A percentile compares a stretch with the other conserved stretches of the same genome.
Evolutionary conservation across 2,329 filamentous ascomycete genomes (phyloP).

Genomic region (Fusarium kyushuense): DNA sequence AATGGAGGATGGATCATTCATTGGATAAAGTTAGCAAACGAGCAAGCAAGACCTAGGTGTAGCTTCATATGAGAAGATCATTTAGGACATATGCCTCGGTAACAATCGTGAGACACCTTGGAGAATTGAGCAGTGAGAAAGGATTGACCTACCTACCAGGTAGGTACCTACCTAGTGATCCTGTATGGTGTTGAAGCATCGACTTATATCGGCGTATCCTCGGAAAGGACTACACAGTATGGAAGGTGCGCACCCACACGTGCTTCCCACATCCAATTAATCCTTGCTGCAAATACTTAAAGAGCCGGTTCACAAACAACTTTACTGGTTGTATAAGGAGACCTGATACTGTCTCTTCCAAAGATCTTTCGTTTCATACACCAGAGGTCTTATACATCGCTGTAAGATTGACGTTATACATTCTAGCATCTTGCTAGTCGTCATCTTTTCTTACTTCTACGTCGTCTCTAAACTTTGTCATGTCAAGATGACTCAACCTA

Average conservation of each 20-base stretch:
- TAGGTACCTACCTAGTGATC: too few species aligned
- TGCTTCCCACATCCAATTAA: conserved; percentile 13
- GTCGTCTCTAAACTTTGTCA: conserved; percentile 13
- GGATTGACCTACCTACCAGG: too few species aligned
- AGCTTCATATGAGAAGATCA: fast-evolving
- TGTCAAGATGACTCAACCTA: conserved; percentile 50
- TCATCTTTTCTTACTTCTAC: neutral
- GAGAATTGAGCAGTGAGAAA: neutral
- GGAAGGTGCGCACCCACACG: conserved; percentile 13
- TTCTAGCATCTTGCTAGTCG: neutral
- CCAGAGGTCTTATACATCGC: neutral
- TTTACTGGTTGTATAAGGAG: conserved; percentile 1
- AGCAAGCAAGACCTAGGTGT: neutral
- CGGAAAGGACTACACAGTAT: conserved; percentile 13
- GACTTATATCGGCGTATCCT: conserved; percentile 37
- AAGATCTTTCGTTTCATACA: neutral
- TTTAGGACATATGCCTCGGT: neutral
- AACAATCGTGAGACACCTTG: fast-evolving
- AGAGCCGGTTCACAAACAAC: conserved; percentile 14
- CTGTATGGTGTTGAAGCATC: neutral
- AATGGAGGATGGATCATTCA: neutral
- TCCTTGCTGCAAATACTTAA: conserved; percentile 39
- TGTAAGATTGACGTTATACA: neutral
- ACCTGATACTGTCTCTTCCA: neutral
- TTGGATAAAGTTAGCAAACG: neutral